These are phyloP conservation scores for Fusarium robinianum DNA, from an alignment of 2,329 filamentous ascomycete species.

Conservation along the genomic window DNA sequence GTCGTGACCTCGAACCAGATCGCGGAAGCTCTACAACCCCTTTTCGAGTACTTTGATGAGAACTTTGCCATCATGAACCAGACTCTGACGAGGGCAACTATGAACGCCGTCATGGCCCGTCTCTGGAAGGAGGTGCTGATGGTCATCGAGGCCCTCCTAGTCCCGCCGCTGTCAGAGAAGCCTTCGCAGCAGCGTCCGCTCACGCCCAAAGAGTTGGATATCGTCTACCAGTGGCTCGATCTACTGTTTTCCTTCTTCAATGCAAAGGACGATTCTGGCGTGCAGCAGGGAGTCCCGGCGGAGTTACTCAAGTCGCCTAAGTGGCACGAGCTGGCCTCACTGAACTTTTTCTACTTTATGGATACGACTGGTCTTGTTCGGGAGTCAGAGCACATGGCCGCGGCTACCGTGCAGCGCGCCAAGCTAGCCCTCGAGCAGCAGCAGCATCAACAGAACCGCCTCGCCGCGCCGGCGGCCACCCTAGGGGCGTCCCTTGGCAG, in stretches of 20 bases:
- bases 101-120: constrained; percentile 97
- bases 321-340: constrained; percentile 93
- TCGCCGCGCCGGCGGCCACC: constrained; percentile 68
- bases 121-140: constrained; percentile 97
- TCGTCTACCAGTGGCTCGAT: constrained; percentile 93
- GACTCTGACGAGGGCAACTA: constrained; percentile 91
- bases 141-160: constrained; percentile 86
- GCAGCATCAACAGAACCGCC: constrained; percentile 60
- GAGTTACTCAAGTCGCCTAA: constrained; percentile 96
- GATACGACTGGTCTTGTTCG: constrained; percentile 87
- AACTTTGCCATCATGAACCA: constrained; percentile 99
- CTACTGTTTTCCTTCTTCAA: constrained; percentile 95
- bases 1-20: constrained; percentile 73
- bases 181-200: constrained; percentile 83
- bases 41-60: constrained; percentile 95
- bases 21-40: constrained; percentile 77
- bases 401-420: constrained; percentile 75
- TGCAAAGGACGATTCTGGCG: constrained; percentile 80
- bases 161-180: constrained; percentile 94
- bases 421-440: constrained; percentile 68
- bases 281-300: constrained; percentile 84
- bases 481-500: constrained; percentile 44
- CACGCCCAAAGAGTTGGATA: constrained; percentile 84
- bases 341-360: constrained; percentile 99
- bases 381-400: constrained; percentile 95